Evolutionary conservation across 371 early-diverging fungal genomes (phyloP), one percentile per base, ranked within the genome.

Genomic region (Smittium mucronatum): DNA sequence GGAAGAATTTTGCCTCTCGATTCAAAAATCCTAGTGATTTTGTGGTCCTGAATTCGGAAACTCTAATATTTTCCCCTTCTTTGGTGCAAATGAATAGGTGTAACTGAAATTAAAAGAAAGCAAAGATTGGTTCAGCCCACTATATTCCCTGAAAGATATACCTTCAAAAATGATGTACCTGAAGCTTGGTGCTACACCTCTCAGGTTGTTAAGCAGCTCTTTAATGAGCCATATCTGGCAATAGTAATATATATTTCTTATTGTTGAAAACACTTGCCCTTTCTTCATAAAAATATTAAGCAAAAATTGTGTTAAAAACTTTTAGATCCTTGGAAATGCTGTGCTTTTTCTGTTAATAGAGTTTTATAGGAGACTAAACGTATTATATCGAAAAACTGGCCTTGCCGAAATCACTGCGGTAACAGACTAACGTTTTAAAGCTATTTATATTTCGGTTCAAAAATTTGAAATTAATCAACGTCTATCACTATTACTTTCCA

Each of bases 291-390:
- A 47, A 11, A 47, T 21, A 11, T 47, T 47, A 47, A 47, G 21
- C 5, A 47, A 47, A 47, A 11, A 47, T 47, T 5, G 11, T 21
- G 5, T 11, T 47, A 47, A 11, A 11, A 11, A 11, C 21, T 47
- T 11, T 30, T 61, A 61, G 32, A 30, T 61, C 32, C 11, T 16
- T 61, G 47, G 5, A 34, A 65, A 65, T n/a, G 26, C 34, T 21
- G 34, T 34, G 5, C 31, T 65, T 32, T 31, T 65, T 31, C 8
- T n/a, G n/a, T n/a, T 65, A 5, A 36, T 65, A n/a, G 32, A n/a
- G 25, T 65, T 65, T 34, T 65, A 65, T 34, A 65, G 36, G 34
- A 28, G 65, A n/a, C 65, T 65, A 65, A 65, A 36, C n/a, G 34
- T n/a, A 15, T 33, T 31, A 32, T 34, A 65, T 36, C 65, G 65